Percentiles rank a stretch among this genome's conserved stretches.
Conservation (phyloP, 192 early-diverging fungal genomes). For the Spizellomyces punctatus region DNA sequence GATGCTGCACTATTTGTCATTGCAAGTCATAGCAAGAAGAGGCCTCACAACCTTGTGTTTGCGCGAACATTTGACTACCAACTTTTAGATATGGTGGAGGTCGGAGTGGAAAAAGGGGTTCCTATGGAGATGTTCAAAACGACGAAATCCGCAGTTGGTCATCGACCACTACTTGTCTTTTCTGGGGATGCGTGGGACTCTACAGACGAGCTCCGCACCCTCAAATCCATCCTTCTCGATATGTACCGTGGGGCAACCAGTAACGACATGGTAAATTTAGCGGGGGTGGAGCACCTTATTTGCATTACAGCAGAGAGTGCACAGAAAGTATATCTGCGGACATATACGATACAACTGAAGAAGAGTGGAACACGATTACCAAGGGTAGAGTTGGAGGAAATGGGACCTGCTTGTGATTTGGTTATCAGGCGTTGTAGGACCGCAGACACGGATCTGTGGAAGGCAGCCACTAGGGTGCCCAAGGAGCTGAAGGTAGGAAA, state of each 20-base stretch:
- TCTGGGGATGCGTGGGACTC: conserved; percentile 85
- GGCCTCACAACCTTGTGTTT: conserved; percentile 91
- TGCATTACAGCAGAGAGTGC: conserved; percentile 72
- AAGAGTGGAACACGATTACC: conserved; percentile 83
- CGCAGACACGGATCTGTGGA: conserved; percentile 81
- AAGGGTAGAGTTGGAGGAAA: conserved; percentile 88
- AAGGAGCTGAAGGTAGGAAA: conserved; percentile 77
- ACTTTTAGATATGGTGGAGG: conserved; percentile 93
- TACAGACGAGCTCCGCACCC: conserved; percentile 65
- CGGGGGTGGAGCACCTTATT: conserved; percentile 89
- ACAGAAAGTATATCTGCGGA: conserved; percentile 74
- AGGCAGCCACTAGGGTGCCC: conserved; percentile 79
- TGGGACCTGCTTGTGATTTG: conserved; percentile 90
- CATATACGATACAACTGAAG: conserved; percentile 81
- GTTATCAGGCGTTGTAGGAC: conserved; percentile 70
- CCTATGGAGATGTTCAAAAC: conserved; percentile 73
- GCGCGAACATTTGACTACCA: conserved; percentile 92
- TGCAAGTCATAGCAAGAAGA: conserved; percentile 93
- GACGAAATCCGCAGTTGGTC: conserved; percentile 71
- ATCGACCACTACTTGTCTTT: conserved; percentile 88
- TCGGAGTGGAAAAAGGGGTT: conserved; percentile 75
- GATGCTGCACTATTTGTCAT: conserved; percentile 90
- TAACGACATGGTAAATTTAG: conserved; percentile 75
- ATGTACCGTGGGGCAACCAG: conserved; percentile 80
- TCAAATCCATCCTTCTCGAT: conserved; percentile 87